Evolutionary conservation across 176 grass and related monocot genomes (phyloP).

Genomic region (Elymus sibiricus): DNA sequence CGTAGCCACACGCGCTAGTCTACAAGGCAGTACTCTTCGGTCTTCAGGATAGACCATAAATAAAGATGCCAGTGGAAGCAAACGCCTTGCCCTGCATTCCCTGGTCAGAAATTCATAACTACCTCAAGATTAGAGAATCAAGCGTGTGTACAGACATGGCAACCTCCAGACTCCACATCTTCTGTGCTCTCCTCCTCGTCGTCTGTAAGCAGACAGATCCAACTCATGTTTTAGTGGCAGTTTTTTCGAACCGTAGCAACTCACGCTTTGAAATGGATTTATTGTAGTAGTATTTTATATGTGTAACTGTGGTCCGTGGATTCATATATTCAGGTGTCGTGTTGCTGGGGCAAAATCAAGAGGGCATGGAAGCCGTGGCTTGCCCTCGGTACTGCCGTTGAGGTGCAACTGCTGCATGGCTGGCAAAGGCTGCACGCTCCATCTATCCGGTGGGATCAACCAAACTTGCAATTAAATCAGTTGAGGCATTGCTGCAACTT

Average conservation of each 20-base stretch:
- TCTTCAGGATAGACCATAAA: neutral
- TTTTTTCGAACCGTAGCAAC: neutral
- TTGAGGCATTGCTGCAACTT: neutral
- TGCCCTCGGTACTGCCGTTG: constrained; percentile 44
- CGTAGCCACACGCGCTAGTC: neutral
- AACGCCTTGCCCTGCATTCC: neutral
- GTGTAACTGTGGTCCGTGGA: neutral
- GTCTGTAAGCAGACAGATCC: neutral
- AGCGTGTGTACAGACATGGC: constrained; percentile 9
- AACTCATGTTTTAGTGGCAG: neutral
- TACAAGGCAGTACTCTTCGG: neutral
- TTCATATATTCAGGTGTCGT: neutral
- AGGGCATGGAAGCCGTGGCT: neutral
- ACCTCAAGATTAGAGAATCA: neutral
- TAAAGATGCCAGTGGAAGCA: neutral
- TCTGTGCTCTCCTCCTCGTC: neutral
- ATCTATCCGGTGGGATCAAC: constrained; percentile 36
- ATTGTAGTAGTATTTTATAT: too few relatives aligned
- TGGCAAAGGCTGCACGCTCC: constrained; percentile 56
- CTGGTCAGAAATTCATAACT: neutral
- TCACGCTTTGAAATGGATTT: neutral
- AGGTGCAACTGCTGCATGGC: constrained; percentile 60
- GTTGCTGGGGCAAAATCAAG: constrained; percentile 13
- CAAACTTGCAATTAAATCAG: neutral
- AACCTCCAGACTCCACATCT: constrained; percentile 13